phyloP scores from a whole-genome alignment of 2,329 filamentous ascomycete genomes.

The Pseudodiploospora longispora region DNA sequence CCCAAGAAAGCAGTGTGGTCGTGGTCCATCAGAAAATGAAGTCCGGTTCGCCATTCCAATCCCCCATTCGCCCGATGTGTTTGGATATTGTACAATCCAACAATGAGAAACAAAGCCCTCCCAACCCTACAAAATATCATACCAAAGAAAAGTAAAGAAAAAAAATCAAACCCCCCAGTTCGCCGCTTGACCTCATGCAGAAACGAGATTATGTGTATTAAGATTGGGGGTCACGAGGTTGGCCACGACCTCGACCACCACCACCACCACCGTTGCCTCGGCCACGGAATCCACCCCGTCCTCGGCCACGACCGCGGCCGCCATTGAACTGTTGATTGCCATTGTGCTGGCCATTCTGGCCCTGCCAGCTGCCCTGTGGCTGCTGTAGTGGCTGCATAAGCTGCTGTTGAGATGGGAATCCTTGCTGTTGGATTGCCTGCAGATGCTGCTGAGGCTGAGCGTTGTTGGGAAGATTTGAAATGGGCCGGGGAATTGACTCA shows the following conservation, averaged over 20 bases:
- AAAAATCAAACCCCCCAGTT: slow-evolving; percentile 12
- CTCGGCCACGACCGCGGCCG: slow-evolving; percentile 30
- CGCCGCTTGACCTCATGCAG: slow-evolving; percentile 17
- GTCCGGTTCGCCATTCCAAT: slow-evolving; percentile 24
- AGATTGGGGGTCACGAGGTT: slow-evolving; percentile 26
- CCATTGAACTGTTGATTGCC: slow-evolving; percentile 24
- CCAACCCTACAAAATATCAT: slow-evolving; percentile 21
- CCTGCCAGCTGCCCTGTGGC: slow-evolving; percentile 34
- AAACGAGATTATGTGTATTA: slow-evolving; percentile 19
- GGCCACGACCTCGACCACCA: slow-evolving; percentile 28
- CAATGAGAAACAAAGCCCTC: slow-evolving; percentile 18
- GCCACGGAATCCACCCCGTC: slow-evolving; percentile 31
- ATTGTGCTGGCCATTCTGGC: slow-evolving; percentile 30
- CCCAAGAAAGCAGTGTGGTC: slow-evolving; percentile 13
- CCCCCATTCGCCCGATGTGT: slow-evolving; percentile 27
- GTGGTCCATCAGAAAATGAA: slow-evolving; percentile 23
- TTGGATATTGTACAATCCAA: slow-evolving; percentile 38
- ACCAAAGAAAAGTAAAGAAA: slow-evolving; percentile 15
- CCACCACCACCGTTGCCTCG: slow-evolving; percentile 24
- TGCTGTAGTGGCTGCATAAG: slow-evolving; percentile 13
- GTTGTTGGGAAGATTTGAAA: slow-evolving; percentile 39
- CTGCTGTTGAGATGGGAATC: slow-evolving; percentile 16
- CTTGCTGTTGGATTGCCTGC: slow-evolving; percentile 5
- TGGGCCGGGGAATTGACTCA: slow-evolving; percentile 83
- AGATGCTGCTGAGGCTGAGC: slow-evolving; percentile 21